Conservation (phyloP, 2,329 filamentous ascomycete species). For the Fusarium sp. region DNA sequence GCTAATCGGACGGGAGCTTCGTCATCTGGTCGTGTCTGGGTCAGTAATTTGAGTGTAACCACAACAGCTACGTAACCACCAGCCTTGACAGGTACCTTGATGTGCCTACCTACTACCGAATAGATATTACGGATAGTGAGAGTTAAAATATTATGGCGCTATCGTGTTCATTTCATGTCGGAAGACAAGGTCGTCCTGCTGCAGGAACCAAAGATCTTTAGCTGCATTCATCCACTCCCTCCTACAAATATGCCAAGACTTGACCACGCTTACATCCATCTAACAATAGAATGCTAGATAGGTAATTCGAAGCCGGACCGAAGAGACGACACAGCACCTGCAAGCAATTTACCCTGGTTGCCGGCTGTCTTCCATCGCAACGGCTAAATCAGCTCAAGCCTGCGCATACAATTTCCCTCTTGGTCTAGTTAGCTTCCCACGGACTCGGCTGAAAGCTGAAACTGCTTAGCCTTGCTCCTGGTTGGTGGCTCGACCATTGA, state of each 20-base stretch:
- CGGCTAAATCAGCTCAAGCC: conserved; percentile 35
- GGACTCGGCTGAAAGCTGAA: conserved; percentile 38
- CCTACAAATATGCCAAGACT: not conserved
- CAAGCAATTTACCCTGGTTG: conserved; percentile 24
- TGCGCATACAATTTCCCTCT: conserved; percentile 36
- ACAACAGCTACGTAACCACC: not conserved
- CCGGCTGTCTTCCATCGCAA: conserved; percentile 9
- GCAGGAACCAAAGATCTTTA: conserved; percentile 13
- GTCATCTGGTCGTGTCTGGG: not conserved
- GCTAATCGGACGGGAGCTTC: not conserved
- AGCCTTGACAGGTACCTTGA: not conserved
- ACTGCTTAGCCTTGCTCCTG: conserved; percentile 29
- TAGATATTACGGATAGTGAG: not conserved
- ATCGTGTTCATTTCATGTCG: not conserved
- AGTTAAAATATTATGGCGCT: not conserved
- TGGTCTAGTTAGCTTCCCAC: conserved; percentile 17
- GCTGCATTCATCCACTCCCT: not conserved
- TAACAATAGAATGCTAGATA: conserved; percentile 9
- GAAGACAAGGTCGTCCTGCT: conserved; percentile 5
- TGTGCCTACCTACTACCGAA: not conserved
- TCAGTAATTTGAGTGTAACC: not conserved
- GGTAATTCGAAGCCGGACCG: conserved; percentile 12
- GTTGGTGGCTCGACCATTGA: conserved; percentile 16
- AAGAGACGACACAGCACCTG: conserved; percentile 10
- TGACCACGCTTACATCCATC: conserved; percentile 5